phyloP scores from a whole-genome alignment of 331 rosid species.

The Erythrophleum ivorense region DNA sequence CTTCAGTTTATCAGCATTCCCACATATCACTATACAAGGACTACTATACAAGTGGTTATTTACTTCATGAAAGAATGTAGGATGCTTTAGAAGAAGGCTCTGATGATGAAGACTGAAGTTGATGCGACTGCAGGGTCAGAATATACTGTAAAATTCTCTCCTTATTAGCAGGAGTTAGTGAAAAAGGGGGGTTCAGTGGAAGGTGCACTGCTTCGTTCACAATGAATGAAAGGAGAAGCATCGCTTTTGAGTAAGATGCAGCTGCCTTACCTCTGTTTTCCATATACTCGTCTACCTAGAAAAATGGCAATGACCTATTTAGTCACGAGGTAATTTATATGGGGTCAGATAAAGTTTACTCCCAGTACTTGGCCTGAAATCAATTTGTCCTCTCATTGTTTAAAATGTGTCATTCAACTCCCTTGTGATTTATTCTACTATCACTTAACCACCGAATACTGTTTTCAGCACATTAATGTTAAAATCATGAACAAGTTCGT shows the following conservation, averaged over 20 bases:
- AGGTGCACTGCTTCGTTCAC: conserved; percentile 76
- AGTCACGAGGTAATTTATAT: conserved; percentile 14
- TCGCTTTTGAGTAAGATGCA: conserved; percentile 76
- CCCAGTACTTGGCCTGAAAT: background rate
- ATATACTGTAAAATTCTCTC: conserved; percentile 74
- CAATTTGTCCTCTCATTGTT: background rate
- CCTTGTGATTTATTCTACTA: background rate
- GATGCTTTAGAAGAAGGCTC: conserved; percentile 47
- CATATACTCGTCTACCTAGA: conserved; percentile 79
- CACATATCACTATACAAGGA: conserved; percentile 42
- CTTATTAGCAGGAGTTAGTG: conserved; percentile 53
- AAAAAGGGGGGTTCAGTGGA: conserved; percentile 78
- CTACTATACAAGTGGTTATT: conserved; percentile 46
- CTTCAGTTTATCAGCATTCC: conserved; percentile 40
- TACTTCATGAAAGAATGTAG: conserved; percentile 41
- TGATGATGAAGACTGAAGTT: conserved; percentile 47
- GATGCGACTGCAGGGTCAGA: conserved; percentile 53
- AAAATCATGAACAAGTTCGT: background rate
- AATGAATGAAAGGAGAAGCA: conserved; percentile 78
- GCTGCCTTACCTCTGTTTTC: conserved; percentile 63
- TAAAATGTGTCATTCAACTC: background rate
- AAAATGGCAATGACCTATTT: conserved; percentile 27
- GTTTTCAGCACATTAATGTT: background rate
- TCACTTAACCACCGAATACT: background rate
- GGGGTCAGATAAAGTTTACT: background rate